Conservation (phyloP, 2,329 filamentous ascomycete species). For the Capronia epimyces region DNA sequence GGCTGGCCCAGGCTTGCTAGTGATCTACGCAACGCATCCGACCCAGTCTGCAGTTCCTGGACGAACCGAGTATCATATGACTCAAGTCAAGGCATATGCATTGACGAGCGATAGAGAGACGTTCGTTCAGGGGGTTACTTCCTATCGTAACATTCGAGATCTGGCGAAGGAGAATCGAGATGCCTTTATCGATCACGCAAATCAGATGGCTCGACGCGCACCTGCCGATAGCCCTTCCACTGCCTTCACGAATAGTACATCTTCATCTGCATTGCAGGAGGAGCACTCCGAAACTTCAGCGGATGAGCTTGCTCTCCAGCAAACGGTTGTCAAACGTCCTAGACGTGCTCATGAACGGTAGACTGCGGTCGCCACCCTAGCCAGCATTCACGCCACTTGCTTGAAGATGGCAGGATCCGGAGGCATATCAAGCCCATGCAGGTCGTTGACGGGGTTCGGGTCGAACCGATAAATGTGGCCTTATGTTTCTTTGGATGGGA, state of each 20-base stretch:
- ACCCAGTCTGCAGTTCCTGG: conserved; percentile 32
- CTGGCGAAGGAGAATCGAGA: conserved; percentile 37
- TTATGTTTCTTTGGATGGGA: no score
- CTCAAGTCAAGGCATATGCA: conserved; percentile 30
- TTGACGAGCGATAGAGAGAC: conserved; percentile 31
- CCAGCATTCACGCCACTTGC: no score
- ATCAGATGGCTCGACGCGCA: conserved; percentile 20
- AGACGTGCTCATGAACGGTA: no score
- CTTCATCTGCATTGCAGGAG: conserved; percentile 4
- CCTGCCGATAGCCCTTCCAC: conserved; percentile 6
- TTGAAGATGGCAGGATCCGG: no score
- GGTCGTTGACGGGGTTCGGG: no score
- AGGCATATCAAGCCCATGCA: no score
- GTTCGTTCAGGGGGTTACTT: conserved; percentile 36
- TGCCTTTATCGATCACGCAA: conserved; percentile 34
- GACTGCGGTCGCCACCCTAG: no score
- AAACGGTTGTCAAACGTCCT: conserved; percentile 2
- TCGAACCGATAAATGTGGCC: no score
- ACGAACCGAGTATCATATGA: conserved; percentile 41
- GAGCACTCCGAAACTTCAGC: conserved; percentile 2
- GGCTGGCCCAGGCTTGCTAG: conserved; percentile 37
- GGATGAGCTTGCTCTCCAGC: conserved; percentile 49
- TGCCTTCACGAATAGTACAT: conserved; percentile 2
- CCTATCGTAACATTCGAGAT: conserved; percentile 41
- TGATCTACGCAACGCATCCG: conserved; percentile 38